Base-by-base conservation (phyloP, 768 basidiomycete genomes). In the Macrocybe gigantea region DNA sequence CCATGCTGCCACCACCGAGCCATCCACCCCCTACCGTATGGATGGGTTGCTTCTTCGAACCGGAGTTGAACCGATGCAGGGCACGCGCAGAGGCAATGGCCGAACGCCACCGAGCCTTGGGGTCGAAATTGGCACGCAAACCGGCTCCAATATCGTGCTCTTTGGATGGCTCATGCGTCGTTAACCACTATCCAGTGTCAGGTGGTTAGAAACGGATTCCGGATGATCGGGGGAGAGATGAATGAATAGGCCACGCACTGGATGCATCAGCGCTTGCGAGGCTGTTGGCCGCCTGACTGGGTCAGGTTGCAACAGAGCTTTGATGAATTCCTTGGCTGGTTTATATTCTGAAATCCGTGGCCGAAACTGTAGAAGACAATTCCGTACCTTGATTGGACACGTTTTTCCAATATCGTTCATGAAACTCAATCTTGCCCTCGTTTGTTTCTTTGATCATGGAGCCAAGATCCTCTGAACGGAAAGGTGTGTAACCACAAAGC, bases 401-500 rank as follows among this genome's bases (percentile, higher is more conserved):
- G 50, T 95, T 96, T 65, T 81, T 79, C 96, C 96, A 99, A 53
- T 93, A 99, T 33, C 83, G 76, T 30, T 93, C 89, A 54, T 97
- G 95, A 62, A 99, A 98, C 54, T 88, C 85, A 41, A 97, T 76
- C 56, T 82, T 83, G 0, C 85, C 93, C 34, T 78, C 79, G 0
- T 82, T 85, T n/a, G 91, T 95, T 64, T 98, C 93, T 31, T 79
- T 76, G 44, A 88, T 73, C 34, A 97, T 76, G 41, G 82, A 79
- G 49, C 79, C 77, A 44, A 79, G 67, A 57, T 93, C 86, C 22
- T 91, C 87, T 0, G 88, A 84, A 38, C 92, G 79, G 74, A 98
- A 98, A 0, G 96, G 96, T 1, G 88, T 84, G 68, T 98, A 98
- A 2, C 95, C 95, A 58, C 95, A 95, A 1, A 96, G 76, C 10